A percentile compares a stretch with the other conserved stretches of the same genome.
phyloP scores from a whole-genome alignment of 495 filamentous ascomycete species.

The Hyaloscypha variabilis region DNA sequence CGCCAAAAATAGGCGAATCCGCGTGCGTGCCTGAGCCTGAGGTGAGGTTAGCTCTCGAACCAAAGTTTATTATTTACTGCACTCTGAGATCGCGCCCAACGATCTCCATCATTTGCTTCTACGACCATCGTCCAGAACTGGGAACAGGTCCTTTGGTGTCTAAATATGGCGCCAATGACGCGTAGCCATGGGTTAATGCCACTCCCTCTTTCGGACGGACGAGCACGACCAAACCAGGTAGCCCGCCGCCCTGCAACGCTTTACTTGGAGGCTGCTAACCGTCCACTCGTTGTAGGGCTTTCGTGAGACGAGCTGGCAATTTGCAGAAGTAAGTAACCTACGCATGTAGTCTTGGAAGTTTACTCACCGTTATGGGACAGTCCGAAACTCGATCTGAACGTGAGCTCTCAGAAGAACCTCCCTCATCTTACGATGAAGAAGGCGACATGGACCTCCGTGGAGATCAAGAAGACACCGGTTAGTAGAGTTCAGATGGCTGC shows the following conservation, averaged over 20 bases:
- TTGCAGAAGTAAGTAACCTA: slow-evolving; percentile 23
- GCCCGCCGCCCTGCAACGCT: neutral
- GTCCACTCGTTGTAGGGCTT: slow-evolving; percentile 20
- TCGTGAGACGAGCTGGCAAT: slow-evolving; percentile 33
- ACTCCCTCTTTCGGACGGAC: slow-evolving; percentile 15
- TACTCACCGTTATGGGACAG: slow-evolving; percentile 2
- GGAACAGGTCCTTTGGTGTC: neutral
- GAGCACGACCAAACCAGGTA: slow-evolving; percentile 5
- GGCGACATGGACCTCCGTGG: slow-evolving; percentile 17
- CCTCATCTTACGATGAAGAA: slow-evolving; percentile 30
- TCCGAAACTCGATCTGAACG: slow-evolving; percentile 26
- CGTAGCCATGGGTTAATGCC: slow-evolving; percentile 23
- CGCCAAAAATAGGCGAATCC: slow-evolving; percentile 12
- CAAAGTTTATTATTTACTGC: neutral
- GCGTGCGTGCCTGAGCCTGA: neutral
- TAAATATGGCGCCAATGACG: slow-evolving; percentile 31
- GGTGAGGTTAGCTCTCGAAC: neutral
- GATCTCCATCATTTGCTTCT: neutral
- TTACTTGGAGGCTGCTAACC: slow-evolving; percentile 10
- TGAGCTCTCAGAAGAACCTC: slow-evolving; percentile 29
- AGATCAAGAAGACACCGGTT: slow-evolving; percentile 23
- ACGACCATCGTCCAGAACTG: neutral
- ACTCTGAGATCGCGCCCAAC: neutral
- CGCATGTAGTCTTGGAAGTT: neutral
- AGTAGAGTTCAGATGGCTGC: neutral